Evolutionary conservation across 768 basidiomycete species (phyloP).

Genomic region (Multifurca ochricompacta): DNA sequence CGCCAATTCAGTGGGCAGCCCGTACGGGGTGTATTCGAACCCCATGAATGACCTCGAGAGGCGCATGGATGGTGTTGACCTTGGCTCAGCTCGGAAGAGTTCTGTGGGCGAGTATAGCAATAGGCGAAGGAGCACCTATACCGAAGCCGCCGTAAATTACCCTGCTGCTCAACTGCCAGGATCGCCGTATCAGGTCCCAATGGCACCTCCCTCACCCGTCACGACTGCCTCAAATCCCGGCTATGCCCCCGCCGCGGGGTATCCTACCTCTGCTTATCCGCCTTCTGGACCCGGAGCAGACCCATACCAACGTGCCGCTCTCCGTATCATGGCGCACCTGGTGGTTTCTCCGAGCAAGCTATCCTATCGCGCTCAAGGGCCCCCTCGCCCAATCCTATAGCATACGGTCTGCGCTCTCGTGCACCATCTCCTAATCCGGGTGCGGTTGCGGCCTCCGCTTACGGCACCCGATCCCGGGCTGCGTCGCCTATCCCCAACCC

Average conservation of each 20-base stretch:
- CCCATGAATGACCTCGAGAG: conserved; percentile 32
- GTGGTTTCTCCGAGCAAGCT: conserved; percentile 15
- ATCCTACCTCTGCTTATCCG: background rate
- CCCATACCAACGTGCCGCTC: conserved; percentile 18
- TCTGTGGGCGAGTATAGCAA: conserved; percentile 15
- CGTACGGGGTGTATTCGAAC: conserved; percentile 22
- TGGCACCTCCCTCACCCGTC: conserved; percentile 16
- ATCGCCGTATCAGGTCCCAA: conserved; percentile 21
- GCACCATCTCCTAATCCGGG: conserved; percentile 50
- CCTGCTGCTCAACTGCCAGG: conserved; percentile 18
- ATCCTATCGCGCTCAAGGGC: conserved; percentile 36
- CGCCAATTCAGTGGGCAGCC: conserved; percentile 8
- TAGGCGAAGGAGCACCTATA: conserved; percentile 16
- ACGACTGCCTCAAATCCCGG: conserved; percentile 5
- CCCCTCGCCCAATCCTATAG: conserved; percentile 43
- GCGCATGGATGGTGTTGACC: conserved; percentile 27
- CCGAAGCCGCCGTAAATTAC: conserved; percentile 23
- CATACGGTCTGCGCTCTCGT: conserved; percentile 28
- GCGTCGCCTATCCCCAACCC: conserved; percentile 17
- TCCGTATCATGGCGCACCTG: conserved; percentile 39
- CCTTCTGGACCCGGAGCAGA: conserved; percentile 3
- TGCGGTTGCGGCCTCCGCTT: conserved; percentile 20
- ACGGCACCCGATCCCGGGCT: conserved; percentile 20
- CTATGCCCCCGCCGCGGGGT: conserved; percentile 13
- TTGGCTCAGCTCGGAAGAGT: background rate